Evolutionary conservation across 305 asterid species (phyloP), one percentile per base, ranked within the genome.

Genomic region (Fraxinus sp.): DNA sequence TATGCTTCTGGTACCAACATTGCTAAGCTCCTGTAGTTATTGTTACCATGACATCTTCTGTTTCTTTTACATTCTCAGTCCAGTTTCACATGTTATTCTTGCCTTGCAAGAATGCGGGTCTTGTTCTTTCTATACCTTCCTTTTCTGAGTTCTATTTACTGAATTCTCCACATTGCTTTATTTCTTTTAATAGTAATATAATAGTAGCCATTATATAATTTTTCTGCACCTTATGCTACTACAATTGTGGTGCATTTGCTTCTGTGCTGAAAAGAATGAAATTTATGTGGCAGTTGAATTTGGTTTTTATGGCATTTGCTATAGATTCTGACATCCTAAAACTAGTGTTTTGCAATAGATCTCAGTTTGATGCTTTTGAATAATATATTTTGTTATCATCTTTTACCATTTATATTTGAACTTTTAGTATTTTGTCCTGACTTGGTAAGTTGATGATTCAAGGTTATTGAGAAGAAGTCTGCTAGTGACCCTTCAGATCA

Each of bases 401-500:
- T 66, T 66, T 66, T 66, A 11, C 74, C 74, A 66, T 26, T 26
- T 66, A 16, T 11, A 66, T 26, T 66, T 26, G 35, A 24, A 4
- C 11, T 68, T 37, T 18, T 81, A 33, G 52, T 20, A 35, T 32
- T 52, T 70, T 66, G 74, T 66, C 74, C 74, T 66, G 74, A 66
- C 36, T 26, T 66, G n/a, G 35, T 66, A 66, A 66, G 36, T 26
- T 66, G 36, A 66, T 28, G 74, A 66, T 66, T 26, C 68, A 71
- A 79, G 83, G 83, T 35, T 76, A n/a, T 33, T 2, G 77, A 79
- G 62, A 82, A 82, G 82, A 82, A 82, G 82, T 82, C 79, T 59
- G 36, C 82, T 35, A 49, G 49, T 70, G 74, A 66, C n/a, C 49
- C 76, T 49, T 70, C 64, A 7, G 79, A 78, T 71, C 66, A 41